Evolutionary conservation across 1,284 basidiomycete genomes (phyloP), one percentile per base, ranked within the genome.

Genomic region (Puccinia polysora): DNA sequence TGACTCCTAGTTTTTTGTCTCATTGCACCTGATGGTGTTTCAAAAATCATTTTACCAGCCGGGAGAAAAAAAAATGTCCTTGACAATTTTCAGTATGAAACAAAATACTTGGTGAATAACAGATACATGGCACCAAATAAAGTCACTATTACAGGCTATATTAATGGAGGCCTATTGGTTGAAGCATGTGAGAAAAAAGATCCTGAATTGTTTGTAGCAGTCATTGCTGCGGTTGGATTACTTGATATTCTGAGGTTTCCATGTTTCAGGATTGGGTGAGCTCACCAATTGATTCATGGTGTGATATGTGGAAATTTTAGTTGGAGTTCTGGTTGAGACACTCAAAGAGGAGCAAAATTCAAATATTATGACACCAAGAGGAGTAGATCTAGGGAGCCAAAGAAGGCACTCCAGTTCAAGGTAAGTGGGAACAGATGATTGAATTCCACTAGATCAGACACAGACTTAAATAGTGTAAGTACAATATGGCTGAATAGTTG

Each of bases 131-230:
- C 84, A 4, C 82, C 84, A 32, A 87, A 87, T 15, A 89, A 89
- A 79, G 84, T 92, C 8, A 86, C 86, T 12, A 87, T 92, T 70
- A 89, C 87, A 65, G 81, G 81, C 28, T 89, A 89, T 2, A 89
- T 87, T 1, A 90, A 90, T 76, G 89, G 89, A 80, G 89, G 90
- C 32, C 81, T 92, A 4, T 84, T 91, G 34, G 85, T 91, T 3
- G 87, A 85, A 25, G 90, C 90, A 4, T 90, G 88, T 76, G 83
- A 88, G 49, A 89, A 91, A 75, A 87, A 88, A 68, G 89, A 89
- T 0, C 86, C 87, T 0, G 85, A 89, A 78, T 86, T 88, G 1
- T 86, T 90, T 76, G 90, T 89, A 28, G 87, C 88, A n/a, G 89
- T 84, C 1, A 82, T 90, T 5, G 87, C 88, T 0, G 88, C 90